Conservation (phyloP, 306 rosid genomes). For the Herpetospermum pedunculosum region DNA sequence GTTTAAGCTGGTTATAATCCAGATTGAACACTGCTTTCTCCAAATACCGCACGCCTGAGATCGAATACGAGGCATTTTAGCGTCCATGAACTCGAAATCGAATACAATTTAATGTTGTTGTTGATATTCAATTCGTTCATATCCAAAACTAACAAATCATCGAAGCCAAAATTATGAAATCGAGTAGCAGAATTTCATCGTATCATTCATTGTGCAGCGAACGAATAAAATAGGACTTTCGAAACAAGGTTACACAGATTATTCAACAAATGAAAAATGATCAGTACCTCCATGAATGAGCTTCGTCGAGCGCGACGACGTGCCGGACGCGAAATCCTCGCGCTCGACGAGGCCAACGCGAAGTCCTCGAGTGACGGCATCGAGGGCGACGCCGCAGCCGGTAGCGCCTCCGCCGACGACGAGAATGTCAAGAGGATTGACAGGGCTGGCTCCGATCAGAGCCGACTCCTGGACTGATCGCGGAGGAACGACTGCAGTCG, state of each 20-base stretch:
- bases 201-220: neutral
- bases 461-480: constrained; percentile 55
- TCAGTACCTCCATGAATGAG: constrained; percentile 88
- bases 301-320: constrained; percentile 96
- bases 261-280: neutral
- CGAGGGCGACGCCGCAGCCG: constrained; percentile 73
- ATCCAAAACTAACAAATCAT: neutral
- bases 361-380: constrained; percentile 85
- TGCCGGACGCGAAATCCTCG: constrained; percentile 90
- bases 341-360: constrained; percentile 92
- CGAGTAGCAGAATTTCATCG: neutral
- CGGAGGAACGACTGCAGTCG: constrained; percentile 44
- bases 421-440: constrained; percentile 72
- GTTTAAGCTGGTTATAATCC: constrained; percentile 88
- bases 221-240: neutral
- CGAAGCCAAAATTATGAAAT: neutral
- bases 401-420: constrained; percentile 98
- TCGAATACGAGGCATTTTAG: constrained; percentile 11
- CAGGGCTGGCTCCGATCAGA: constrained; percentile 41
- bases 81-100: neutral
- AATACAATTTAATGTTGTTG: neutral
- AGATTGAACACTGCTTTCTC: constrained; percentile 94
- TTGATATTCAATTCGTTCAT: neutral
- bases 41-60: constrained; percentile 83
- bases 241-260: neutral